Conservation (phyloP, 768 basidiomycete genomes). For the Tricholoma hemisulphureum region DNA sequence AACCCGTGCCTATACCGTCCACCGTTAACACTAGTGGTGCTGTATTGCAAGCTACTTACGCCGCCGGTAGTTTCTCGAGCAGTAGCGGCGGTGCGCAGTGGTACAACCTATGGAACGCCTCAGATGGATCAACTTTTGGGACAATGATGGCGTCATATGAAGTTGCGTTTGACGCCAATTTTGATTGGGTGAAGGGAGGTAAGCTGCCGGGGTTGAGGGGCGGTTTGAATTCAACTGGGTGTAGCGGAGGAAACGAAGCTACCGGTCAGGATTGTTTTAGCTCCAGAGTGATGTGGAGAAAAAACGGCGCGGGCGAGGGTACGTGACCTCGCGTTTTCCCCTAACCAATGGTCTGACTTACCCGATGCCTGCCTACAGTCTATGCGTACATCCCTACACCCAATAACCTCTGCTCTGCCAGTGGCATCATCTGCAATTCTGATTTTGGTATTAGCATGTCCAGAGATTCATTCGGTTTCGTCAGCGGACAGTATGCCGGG, state of each 20-base stretch:
- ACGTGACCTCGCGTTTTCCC: slow-evolving; percentile 17
- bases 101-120: slow-evolving; percentile 64
- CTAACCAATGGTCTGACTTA: neutral
- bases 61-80: slow-evolving; percentile 56
- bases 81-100: slow-evolving; percentile 66
- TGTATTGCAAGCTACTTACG: slow-evolving; percentile 63
- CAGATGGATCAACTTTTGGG: slow-evolving; percentile 53
- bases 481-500: slow-evolving; percentile 55
- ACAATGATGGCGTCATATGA: slow-evolving; percentile 76
- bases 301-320: slow-evolving; percentile 68
- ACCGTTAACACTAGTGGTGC: slow-evolving; percentile 34
- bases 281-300: slow-evolving; percentile 75
- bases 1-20: slow-evolving; percentile 32
- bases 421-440: slow-evolving; percentile 60
- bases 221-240: slow-evolving; percentile 58
- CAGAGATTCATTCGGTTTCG: slow-evolving; percentile 64
- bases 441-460: slow-evolving; percentile 78
- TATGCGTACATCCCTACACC: slow-evolving; percentile 78
- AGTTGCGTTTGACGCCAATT: slow-evolving; percentile 63
- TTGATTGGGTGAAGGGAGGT: slow-evolving; percentile 72
- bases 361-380: slow-evolving; percentile 37
- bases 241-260: slow-evolving; percentile 66
- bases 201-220: slow-evolving; percentile 79
- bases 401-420: slow-evolving; percentile 55
- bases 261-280: slow-evolving; percentile 72